Percentiles rank a stretch among this genome's conserved stretches.
phyloP scores from a whole-genome alignment of 768 basidiomycete genomes.

The Kwoniella mangroviensis region DNA sequence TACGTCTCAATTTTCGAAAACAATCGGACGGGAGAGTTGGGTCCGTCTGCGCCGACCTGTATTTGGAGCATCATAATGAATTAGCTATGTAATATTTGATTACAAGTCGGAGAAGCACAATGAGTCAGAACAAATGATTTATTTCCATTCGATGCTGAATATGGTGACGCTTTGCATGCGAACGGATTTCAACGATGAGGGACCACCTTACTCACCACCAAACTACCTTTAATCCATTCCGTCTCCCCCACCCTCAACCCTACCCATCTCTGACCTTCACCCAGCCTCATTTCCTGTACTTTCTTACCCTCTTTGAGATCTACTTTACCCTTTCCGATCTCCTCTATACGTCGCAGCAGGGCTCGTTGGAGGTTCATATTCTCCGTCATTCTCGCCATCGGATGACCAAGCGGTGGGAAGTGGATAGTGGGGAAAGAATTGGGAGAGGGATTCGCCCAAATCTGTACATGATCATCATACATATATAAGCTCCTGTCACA shows the following conservation, averaged over 20 bases:
- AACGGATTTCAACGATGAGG: neutral
- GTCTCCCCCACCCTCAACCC: conserved; percentile 72
- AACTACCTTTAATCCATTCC: conserved; percentile 67
- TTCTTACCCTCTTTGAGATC: conserved; percentile 73
- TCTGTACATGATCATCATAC: conserved; percentile 59
- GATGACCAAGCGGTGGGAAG: conserved; percentile 55
- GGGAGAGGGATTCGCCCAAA: conserved; percentile 66
- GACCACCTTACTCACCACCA: conserved; percentile 66
- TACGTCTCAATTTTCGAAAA: conserved; percentile 84
- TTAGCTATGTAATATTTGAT: too few species aligned
- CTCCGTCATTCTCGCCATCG: conserved; percentile 85
- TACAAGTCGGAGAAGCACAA: too few species aligned
- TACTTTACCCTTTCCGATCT: conserved; percentile 61
- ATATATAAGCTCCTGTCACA: neutral
- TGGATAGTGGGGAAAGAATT: conserved; percentile 48
- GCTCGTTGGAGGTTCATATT: conserved; percentile 91
- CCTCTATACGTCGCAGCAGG: conserved; percentile 69
- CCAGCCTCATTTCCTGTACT: conserved; percentile 71
- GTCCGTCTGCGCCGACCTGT: conserved; percentile 89
- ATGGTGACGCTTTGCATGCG: too few species aligned
- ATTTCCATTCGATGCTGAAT: neutral
- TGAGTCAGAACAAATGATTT: too few species aligned
- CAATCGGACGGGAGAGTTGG: conserved; percentile 87
- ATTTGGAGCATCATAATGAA: neutral
- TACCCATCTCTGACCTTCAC: conserved; percentile 75